Base-by-base conservation (phyloP, 169 alveolate genomes). In the Eimeria falciformis region DNA sequence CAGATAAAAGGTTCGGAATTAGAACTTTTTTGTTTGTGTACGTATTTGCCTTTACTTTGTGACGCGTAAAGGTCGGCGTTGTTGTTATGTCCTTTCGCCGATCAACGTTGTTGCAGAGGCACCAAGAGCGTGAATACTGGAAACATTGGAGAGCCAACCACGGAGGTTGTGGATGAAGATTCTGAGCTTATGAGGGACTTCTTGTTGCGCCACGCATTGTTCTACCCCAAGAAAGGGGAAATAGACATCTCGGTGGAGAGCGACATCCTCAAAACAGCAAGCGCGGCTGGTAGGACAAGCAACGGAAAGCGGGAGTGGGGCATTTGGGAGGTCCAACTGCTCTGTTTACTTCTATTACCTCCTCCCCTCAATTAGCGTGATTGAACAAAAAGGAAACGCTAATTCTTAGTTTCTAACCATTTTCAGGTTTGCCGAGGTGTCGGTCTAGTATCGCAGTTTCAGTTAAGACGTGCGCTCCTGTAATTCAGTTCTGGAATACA, bases 191-290 rank as follows among this genome's bases (percentile, higher is more conserved):
- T 66, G 17, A 81, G 75, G 33, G 90, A 81, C 47, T 62, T 23
- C 21, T 73, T 81, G n/a, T 33, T 81, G 29, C 71, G 90, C 0
- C 90, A 81, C 3, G 90, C 90, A 9, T 73, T 81, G 45, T n/a
- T 81, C 4, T 81, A 81, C 55, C 90, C 90, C 4, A 40, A 21
- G 43, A 4, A 81, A 37, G 90, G 90, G 18, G 55, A 25, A 11
- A 3, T 81, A 6, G 27, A 3, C 11, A 18, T 81, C 18, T 17
- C 56, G 77, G 23, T 33, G 40, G 2, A 33, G 40, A 33, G 40
- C 40, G 40, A 33, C 2, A 33, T 33, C 40, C 40, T 33, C 2
- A 2, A 33, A 33, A 33, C 40, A 33, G 40, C 40, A 33, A 33
- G 40, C 40, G 40, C 40, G 40, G 40, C 40, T 33, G 40, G 40